Evolutionary conservation across 2,329 filamentous ascomycete species (phyloP).

Genomic region (Botrytis elliptica): DNA sequence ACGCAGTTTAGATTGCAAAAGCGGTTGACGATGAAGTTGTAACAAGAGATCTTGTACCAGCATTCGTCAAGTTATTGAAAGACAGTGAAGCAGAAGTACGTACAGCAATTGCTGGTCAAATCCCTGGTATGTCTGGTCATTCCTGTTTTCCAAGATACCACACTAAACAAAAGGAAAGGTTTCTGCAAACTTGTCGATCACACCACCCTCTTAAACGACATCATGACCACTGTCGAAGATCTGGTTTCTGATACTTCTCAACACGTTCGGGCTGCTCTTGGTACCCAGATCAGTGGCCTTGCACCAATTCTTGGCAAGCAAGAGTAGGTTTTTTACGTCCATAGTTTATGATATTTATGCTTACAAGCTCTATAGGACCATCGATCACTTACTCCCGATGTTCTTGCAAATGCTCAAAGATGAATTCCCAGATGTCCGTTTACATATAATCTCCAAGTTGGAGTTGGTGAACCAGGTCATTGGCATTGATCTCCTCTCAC

Average conservation of each 20-base stretch:
- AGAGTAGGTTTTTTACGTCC: slow-evolving; percentile 62
- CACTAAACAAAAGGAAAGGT: slow-evolving; percentile 50
- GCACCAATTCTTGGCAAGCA: slow-evolving; percentile 97
- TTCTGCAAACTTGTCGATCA: slow-evolving; percentile 91
- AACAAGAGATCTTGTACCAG: slow-evolving; percentile 86
- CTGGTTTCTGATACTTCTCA: slow-evolving; percentile 94
- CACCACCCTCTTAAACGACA: slow-evolving; percentile 85
- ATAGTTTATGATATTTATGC: slow-evolving; percentile 22
- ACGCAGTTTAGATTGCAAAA: slow-evolving; percentile 75
- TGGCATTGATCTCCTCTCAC: slow-evolving; percentile 93
- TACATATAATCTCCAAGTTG: slow-evolving; percentile 99
- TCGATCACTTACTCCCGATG: slow-evolving; percentile 95
- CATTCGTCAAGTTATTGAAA: slow-evolving; percentile 96
- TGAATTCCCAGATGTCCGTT: slow-evolving; percentile 94
- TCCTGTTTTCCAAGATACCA: not conserved
- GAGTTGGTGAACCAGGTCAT: slow-evolving; percentile 99
- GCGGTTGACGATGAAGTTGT: slow-evolving; percentile 97
- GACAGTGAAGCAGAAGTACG: slow-evolving; percentile 97
- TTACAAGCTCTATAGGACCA: slow-evolving; percentile 63
- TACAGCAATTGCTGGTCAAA: slow-evolving; percentile 95
- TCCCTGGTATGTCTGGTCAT: slow-evolving; percentile 60
- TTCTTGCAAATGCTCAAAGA: slow-evolving; percentile 99
- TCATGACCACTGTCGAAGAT: slow-evolving; percentile 95
- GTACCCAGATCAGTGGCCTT: slow-evolving; percentile 94
- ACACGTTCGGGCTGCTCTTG: slow-evolving; percentile 91